A percentile compares a stretch with the other conserved stretches of the same genome.
Conservation (phyloP, 257 asterid species). For the Fraxinus pennsylvanica region DNA sequence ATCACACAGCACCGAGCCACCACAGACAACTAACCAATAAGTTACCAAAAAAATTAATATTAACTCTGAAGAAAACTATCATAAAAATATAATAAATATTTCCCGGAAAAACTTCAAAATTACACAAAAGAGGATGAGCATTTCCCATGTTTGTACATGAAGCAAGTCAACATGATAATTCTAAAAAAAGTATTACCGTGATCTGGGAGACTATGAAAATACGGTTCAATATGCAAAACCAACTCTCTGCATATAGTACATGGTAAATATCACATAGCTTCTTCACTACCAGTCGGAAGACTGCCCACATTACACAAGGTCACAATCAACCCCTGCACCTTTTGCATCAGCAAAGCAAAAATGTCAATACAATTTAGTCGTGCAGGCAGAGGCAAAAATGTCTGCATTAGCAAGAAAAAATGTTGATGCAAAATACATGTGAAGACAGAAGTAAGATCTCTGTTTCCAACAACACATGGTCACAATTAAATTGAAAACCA, state of each 20-base stretch:
- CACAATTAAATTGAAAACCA: not conserved
- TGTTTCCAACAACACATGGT: not conserved
- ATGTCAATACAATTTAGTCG: not conserved
- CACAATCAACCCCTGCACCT: not conserved
- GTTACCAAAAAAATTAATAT: not conserved
- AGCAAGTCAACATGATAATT: slow-evolving; percentile 1
- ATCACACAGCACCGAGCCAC: not conserved
- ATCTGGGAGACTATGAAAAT: not conserved
- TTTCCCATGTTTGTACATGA: not conserved
- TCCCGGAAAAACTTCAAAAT: slow-evolving; percentile 9
- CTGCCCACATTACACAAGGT: slow-evolving; percentile 6
- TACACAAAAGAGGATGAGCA: not conserved
- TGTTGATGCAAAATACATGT: not conserved
- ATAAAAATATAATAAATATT: not conserved
- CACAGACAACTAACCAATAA: not conserved
- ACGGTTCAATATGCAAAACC: slow-evolving; percentile 1
- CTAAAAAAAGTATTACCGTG: not conserved
- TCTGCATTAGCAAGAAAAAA: slow-evolving; percentile 32
- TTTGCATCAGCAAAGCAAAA: not conserved
- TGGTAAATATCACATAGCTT: slow-evolving; percentile 3
- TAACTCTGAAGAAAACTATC: not conserved
- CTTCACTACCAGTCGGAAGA: slow-evolving; percentile 1
- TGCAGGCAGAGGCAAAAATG: not conserved
- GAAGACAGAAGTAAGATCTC: not conserved
- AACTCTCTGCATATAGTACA: not conserved